Evolutionary conservation across 2,329 filamentous ascomycete genomes (phyloP).

Genomic region (Venturia aucupariae): DNA sequence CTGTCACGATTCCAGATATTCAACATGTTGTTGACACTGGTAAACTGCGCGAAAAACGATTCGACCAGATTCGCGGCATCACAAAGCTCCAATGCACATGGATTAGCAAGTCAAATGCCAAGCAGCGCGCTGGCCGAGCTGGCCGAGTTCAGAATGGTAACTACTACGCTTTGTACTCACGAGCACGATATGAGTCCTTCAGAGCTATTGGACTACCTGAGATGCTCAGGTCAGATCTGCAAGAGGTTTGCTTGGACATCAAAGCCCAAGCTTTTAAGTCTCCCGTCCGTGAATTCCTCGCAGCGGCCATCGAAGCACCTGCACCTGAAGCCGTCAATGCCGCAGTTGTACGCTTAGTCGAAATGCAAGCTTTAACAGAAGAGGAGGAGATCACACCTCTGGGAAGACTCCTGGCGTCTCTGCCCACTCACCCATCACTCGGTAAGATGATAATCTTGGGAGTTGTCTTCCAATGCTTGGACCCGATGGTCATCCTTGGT

Average conservation of each 20-base stretch:
- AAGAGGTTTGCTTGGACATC: conserved; percentile 21
- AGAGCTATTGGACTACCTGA: conserved; percentile 17
- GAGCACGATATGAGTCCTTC: conserved; percentile 31
- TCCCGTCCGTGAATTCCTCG: conserved; percentile 8
- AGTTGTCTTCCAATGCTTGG: conserved; percentile 42
- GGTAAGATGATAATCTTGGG: conserved; percentile 44
- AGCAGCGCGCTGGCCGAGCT: conserved; percentile 42
- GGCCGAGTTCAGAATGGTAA: conserved; percentile 40
- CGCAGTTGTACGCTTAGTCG: conserved; percentile 30
- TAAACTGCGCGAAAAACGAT: conserved; percentile 32
- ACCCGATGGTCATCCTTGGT: conserved; percentile 40
- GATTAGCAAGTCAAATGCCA: conserved; percentile 39
- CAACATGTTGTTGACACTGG: conserved; percentile 37
- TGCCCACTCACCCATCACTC: conserved; percentile 25
- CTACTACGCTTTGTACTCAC: conserved; percentile 41
- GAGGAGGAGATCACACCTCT: conserved; percentile 37
- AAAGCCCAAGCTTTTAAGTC: conserved; percentile 2
- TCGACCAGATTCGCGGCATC: conserved; percentile 28
- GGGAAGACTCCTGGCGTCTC: conserved; percentile 34
- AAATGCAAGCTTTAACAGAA: conserved; percentile 37
- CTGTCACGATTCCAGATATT: conserved; percentile 45
- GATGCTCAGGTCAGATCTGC: not conserved
- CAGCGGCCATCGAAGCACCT: conserved; percentile 4
- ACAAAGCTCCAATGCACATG: conserved; percentile 35
- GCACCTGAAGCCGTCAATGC: conserved; percentile 4